Evolutionary conservation across 2,329 filamentous ascomycete species (phyloP), one percentile per base, ranked within the genome.

Genomic region (Penicillium sp.): DNA sequence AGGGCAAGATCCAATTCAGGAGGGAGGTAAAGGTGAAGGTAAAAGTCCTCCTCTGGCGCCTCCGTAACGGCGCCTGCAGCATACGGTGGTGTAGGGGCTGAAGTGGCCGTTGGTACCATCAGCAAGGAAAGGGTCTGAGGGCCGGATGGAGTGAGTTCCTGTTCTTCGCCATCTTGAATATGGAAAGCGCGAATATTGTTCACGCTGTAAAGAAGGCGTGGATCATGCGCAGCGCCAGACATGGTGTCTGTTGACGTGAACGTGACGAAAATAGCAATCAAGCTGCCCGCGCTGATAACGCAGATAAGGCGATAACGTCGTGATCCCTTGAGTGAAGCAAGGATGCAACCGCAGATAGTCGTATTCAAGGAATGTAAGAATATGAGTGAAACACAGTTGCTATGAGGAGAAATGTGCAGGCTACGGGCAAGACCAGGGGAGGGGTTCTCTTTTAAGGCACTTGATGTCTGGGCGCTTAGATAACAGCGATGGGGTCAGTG

Each of bases 1-100:
- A 97, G 81, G 5, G 94, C 90, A 5, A 97, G 83, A 64, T 97
- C 92, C 63, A 99, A 84, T 78, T 96, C 92, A 18, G 92, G 92
- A 13, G 92, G 92, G 9, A 97, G 84, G 65, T 96, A 91, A 22
- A 99, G 83, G 72, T 97, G 92, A 5, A 99, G 84, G 71, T 97
- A 97, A 76, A 96, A 97, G 77, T 97, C 94, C 69, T 96, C 89
- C 67, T 92, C 87, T 4, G 81, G 79, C 4, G 69, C 64, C 48
- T 81, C 77, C 52, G 78, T 79, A 58, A 83, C 79, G 40, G 83
- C 76, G 50, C 80, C 81, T 55, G 77, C 76, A 42, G 81, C 46
- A 43, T 55, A 53, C 36, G 55, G 48, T 39, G 49, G 69, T 57
- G 79, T 77, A 43, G 81, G 73, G 56, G 79, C 89, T 22, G 87